A percentile compares a stretch with the other conserved stretches of the same genome.
Evolutionary conservation across 2,329 filamentous ascomycete species (phyloP).

Genomic region (Paecilomyces sp.): DNA sequence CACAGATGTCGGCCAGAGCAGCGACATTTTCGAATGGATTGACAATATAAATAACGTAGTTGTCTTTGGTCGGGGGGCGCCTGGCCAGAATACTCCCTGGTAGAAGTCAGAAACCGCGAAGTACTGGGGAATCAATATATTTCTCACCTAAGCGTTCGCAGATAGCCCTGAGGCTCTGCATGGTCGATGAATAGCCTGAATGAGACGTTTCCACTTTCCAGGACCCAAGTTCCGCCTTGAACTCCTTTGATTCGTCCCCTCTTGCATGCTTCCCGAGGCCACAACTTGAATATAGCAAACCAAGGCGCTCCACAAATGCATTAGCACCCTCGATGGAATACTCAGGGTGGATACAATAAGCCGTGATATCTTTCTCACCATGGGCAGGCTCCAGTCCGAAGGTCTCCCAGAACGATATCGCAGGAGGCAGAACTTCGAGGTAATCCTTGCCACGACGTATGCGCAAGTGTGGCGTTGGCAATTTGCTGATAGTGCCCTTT

Average conservation of each 20-base stretch:
- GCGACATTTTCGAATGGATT: constrained; percentile 46
- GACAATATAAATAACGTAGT: constrained; percentile 52
- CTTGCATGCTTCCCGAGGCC: constrained; percentile 48
- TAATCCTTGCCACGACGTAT: constrained; percentile 46
- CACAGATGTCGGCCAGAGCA: constrained; percentile 46
- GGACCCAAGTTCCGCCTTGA: constrained; percentile 28
- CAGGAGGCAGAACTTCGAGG: constrained; percentile 50
- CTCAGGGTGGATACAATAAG: constrained; percentile 51
- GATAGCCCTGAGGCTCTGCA: constrained; percentile 24
- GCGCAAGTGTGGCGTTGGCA: constrained; percentile 48
- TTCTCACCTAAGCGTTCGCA: constrained; percentile 31
- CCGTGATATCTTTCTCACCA: constrained; percentile 50
- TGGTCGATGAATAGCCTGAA: constrained; percentile 23
- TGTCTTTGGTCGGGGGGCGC: constrained; percentile 26
- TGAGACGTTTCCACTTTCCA: constrained; percentile 25
- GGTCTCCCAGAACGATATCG: constrained; percentile 55
- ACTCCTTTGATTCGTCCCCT: constrained; percentile 33
- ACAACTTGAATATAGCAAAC: constrained; percentile 49
- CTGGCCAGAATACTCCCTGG: constrained; percentile 30
- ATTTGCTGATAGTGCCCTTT: constrained; percentile 30
- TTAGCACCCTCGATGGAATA: constrained; percentile 40
- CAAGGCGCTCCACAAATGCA: constrained; percentile 47
- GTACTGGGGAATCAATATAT: not conserved
- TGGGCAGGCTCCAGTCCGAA: constrained; percentile 51
- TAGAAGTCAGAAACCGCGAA: constrained; percentile 8